A percentile compares a stretch with the other conserved stretches of the same genome.
Conservation (phyloP, 139 green algal genomes). For the Bryopsis sp. region DNA sequence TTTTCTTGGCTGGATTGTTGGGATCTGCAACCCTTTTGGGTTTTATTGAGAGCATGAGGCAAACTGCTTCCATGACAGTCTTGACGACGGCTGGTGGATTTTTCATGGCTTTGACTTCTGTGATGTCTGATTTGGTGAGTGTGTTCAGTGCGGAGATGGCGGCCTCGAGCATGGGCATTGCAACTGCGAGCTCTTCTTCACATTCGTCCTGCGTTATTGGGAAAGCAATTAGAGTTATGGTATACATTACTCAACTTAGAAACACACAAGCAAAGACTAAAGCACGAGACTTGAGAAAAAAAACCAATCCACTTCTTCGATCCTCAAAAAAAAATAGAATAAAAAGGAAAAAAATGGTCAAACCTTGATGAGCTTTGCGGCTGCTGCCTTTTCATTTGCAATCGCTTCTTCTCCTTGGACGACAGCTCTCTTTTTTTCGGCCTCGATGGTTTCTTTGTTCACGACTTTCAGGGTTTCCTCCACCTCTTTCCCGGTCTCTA, state of each 20-base stretch:
- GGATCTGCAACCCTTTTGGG: slow-evolving; percentile 60
- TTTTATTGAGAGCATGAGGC: slow-evolving; percentile 69
- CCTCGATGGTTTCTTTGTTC: slow-evolving; percentile 27
- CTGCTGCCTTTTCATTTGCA: slow-evolving; percentile 50
- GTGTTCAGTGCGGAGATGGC: slow-evolving; percentile 62
- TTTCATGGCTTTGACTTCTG: slow-evolving; percentile 79
- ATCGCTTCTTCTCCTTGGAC: slow-evolving; percentile 59
- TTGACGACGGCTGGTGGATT: slow-evolving; percentile 50
- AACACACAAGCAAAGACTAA: no score
- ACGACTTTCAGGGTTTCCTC: slow-evolving; percentile 49
- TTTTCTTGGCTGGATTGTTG: slow-evolving; percentile 58
- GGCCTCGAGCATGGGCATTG: slow-evolving; percentile 57
- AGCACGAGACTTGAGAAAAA: no score
- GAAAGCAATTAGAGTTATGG: no score
- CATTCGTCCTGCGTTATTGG: no score
- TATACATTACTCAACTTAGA: no score
- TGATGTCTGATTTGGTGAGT: slow-evolving; percentile 70
- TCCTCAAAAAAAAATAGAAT: no score
- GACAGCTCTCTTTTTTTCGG: no score
- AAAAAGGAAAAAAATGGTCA: no score
- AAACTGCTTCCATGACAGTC: slow-evolving; percentile 68
- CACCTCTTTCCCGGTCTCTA: slow-evolving; percentile 53
- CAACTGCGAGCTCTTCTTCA: slow-evolving; percentile 53
- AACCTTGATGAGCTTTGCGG: slow-evolving; percentile 63
- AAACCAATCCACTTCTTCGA: no score